Base-by-base conservation (phyloP, 495 filamentous ascomycete species). In the Xylaria cubensis region DNA sequence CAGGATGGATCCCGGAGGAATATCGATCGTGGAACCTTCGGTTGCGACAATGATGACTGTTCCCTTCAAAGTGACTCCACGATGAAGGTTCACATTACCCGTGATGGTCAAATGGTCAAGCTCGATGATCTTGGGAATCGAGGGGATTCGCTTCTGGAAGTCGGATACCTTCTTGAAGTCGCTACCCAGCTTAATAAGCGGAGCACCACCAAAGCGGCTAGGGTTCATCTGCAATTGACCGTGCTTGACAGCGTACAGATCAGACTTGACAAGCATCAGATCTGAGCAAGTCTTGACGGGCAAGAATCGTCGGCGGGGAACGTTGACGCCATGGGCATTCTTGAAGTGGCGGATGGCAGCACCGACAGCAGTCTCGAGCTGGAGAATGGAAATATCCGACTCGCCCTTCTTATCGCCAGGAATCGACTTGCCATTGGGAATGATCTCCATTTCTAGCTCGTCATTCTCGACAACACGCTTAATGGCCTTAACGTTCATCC, bases 161-260 rank as follows among this genome's bases (percentile, higher is more conserved):
- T 97, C 95, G 21, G 95, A 98, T 42, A 99, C 96, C 90, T 99
- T 99, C 92, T 99, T 99, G 90, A 98, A 99, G 89, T 99, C 96
- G 75, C 87, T 90, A 75, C 96, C 96, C 46, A 99, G 93, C 91
- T 99, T 99, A 88, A 99, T 98, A 76, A 99, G 89, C 70, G 96
- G 96, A n/a, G 97, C 97, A 74, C 95, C 94, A 74, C 97, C 96
- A 82, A 99, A 98, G 74, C 96, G 93, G 88, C 89, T 93, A 72
- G 93, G 90, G 88, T 97, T 96, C 84, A 99, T 97, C 78, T 97
- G 86, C 70, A 99, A 88, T 85, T 98, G 95, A 77, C 96, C 96
- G 85, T 99, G 96, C 91, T 98, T 94, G 75, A 99, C 89, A n/a
- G 94, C 97, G 92, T 99, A 99, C 56, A 99, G 91, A 80, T 99